A percentile compares a stretch with the other conserved stretches of the same genome.
phyloP scores from a whole-genome alignment of 2,329 filamentous ascomycete genomes.

The Cercospora sp. region DNA sequence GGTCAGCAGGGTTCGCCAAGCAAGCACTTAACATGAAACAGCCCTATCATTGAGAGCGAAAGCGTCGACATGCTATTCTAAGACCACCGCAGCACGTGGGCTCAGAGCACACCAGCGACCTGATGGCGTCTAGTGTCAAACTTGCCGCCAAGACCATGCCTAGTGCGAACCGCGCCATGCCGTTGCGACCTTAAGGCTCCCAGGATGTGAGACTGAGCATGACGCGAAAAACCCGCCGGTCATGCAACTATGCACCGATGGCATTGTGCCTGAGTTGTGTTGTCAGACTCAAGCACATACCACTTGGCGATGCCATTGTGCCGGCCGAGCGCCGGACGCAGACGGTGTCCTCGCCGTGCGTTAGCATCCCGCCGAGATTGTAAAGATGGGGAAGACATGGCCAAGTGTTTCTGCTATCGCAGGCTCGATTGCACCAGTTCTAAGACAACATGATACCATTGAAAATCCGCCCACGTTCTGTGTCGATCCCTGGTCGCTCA shows the following conservation, averaged over 20 bases:
- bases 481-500: not conserved
- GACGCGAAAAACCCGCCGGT: conserved; percentile 9
- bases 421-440: conserved; percentile 7
- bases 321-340: not conserved
- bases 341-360: not conserved
- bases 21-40: not conserved
- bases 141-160: not conserved
- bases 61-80: not conserved
- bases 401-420: conserved; percentile 1
- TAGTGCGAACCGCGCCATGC: conserved; percentile 4
- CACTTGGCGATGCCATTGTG: not conserved
- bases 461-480: conserved; percentile 1
- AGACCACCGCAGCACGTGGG: not conserved
- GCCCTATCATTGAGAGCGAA: not conserved
- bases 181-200: not conserved
- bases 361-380: conserved; percentile 5
- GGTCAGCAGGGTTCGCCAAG: not conserved
- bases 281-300: conserved; percentile 3
- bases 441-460: conserved; percentile 12
- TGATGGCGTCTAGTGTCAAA: not conserved
- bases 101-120: not conserved
- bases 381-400: conserved; percentile 10
- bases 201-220: not conserved
- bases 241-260: not conserved
- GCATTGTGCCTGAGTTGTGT: conserved; percentile 4